A percentile compares a stretch with the other conserved stretches of the same genome.
phyloP scores from a whole-genome alignment of 2,329 filamentous ascomycete genomes.

The Sclerotinia borealis region DNA sequence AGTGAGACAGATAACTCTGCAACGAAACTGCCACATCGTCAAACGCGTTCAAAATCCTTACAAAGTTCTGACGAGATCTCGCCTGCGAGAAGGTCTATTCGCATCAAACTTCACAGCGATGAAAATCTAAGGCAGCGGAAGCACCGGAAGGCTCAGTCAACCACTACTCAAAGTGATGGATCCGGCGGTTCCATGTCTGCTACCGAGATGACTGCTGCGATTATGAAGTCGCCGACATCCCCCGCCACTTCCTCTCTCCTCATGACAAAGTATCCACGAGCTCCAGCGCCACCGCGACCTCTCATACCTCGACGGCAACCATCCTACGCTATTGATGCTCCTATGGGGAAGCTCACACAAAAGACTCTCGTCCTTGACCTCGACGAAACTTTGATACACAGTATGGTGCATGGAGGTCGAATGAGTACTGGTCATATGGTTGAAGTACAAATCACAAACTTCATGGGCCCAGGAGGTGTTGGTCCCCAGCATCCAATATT shows the following conservation, averaged over 20 bases:
- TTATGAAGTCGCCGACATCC: slow-evolving; percentile 90
- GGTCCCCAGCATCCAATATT: slow-evolving; percentile 92
- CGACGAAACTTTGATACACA: slow-evolving; percentile 96
- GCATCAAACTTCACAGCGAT: slow-evolving; percentile 84
- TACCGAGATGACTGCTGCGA: slow-evolving; percentile 57
- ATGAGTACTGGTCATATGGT: slow-evolving; percentile 99
- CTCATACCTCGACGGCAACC: slow-evolving; percentile 84
- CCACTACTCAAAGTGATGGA: slow-evolving; percentile 38
- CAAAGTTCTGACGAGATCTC: slow-evolving; percentile 57
- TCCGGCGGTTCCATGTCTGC: slow-evolving; percentile 29
- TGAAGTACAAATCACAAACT: slow-evolving; percentile 79
- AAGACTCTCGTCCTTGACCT: slow-evolving; percentile 95
- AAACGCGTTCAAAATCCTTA: slow-evolving; percentile 59
- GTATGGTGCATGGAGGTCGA: slow-evolving; percentile 90
- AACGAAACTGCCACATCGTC: slow-evolving; percentile 34
- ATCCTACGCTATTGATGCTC: slow-evolving; percentile 64
- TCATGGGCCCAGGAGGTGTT: slow-evolving; percentile 61
- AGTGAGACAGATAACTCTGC: slow-evolving; percentile 20
- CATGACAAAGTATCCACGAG: slow-evolving; percentile 84
- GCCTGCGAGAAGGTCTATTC: slow-evolving; percentile 71
- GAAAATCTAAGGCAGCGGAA: slow-evolving; percentile 69
- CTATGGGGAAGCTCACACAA: slow-evolving; percentile 53
- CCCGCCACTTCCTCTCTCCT: slow-evolving; percentile 55
- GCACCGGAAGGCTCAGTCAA: slow-evolving; percentile 53
- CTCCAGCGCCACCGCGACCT: slow-evolving; percentile 81